These are phyloP conservation scores for Phaeosphaeriaceae sp. DNA, from an alignment of 2,329 filamentous ascomycete genomes.

Conservation along the genomic window DNA sequence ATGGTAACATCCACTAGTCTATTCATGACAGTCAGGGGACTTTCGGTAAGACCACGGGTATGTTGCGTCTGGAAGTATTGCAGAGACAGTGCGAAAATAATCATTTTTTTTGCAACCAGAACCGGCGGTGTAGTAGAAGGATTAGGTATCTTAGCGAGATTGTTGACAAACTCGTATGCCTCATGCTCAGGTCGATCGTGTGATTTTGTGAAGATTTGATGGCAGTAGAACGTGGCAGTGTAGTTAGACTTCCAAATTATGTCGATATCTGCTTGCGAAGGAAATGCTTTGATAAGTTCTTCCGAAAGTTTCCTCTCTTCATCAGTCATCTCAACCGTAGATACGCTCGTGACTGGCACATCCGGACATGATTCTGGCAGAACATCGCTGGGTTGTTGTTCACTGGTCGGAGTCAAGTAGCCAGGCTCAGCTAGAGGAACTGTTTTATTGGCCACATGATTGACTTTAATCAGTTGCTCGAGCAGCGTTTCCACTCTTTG, in stretches of 20 bases:
- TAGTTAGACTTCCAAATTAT: slow-evolving; percentile 14
- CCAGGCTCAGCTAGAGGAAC: background rate
- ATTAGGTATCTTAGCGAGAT: slow-evolving; percentile 12
- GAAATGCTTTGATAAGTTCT: slow-evolving; percentile 12
- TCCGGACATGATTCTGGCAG: no score
- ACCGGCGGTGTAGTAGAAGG: slow-evolving; percentile 31
- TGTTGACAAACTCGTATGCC: slow-evolving; percentile 6
- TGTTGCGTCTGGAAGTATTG: slow-evolving; percentile 21
- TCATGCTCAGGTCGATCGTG: slow-evolving; percentile 10
- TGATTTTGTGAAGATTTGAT: slow-evolving; percentile 15
- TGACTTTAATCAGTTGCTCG: slow-evolving; percentile 8
- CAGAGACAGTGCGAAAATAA: slow-evolving; percentile 38
- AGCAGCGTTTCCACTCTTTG: slow-evolving; percentile 18
- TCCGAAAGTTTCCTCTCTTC: slow-evolving; percentile 9
- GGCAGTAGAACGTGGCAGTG: slow-evolving; percentile 9
- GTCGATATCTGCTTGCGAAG: slow-evolving; percentile 16
- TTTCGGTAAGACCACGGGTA: slow-evolving; percentile 30
- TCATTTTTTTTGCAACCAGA: slow-evolving; percentile 42
- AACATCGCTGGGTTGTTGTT: slow-evolving; percentile 4
- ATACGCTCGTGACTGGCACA: background rate
- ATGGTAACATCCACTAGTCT: slow-evolving; percentile 38
- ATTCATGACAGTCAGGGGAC: slow-evolving; percentile 27
- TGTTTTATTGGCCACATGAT: background rate
- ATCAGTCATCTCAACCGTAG: background rate
- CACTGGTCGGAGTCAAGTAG: slow-evolving; percentile 1